A percentile compares a stretch with the other conserved stretches of the same genome.
Conservation (phyloP, 2,329 filamentous ascomycete genomes). For the Fusarium incarnatum region DNA sequence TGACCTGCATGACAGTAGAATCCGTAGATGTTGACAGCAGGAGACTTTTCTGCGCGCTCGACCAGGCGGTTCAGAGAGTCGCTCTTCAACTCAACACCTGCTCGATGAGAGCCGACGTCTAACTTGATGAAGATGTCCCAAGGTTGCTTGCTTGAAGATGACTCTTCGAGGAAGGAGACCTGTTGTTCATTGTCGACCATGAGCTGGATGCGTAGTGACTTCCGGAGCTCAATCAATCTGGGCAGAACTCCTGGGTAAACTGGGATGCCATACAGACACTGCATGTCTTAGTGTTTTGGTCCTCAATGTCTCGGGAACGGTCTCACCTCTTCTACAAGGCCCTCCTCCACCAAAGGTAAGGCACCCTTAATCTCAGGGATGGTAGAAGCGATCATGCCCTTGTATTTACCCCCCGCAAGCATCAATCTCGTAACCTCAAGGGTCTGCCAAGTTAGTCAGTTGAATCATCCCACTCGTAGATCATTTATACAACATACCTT, state of each 20-base stretch:
- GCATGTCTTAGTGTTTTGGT: background rate
- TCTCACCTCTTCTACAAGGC: slow-evolving; percentile 54
- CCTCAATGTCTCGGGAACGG: background rate
- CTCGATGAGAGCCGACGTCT: slow-evolving; percentile 52
- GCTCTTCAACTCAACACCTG: slow-evolving; percentile 48
- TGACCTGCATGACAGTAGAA: slow-evolving; percentile 56
- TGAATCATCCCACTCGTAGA: accelerated
- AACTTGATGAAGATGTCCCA: slow-evolving; percentile 55
- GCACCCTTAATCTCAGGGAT: slow-evolving; percentile 55
- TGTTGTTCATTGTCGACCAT: slow-evolving; percentile 55
- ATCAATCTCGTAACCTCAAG: slow-evolving; percentile 55
- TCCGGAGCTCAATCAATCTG: slow-evolving; percentile 45
- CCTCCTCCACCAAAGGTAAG: slow-evolving; percentile 54
- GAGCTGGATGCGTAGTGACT: slow-evolving; percentile 50
- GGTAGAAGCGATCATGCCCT: slow-evolving; percentile 55
- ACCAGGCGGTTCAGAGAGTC: slow-evolving; percentile 46
- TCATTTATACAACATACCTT: slow-evolving; percentile 48
- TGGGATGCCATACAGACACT: slow-evolving; percentile 56
- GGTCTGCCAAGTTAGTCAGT: slow-evolving; percentile 42
- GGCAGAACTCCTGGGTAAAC: slow-evolving; percentile 52
- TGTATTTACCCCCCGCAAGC: slow-evolving; percentile 53
- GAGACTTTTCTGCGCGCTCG: slow-evolving; percentile 44
- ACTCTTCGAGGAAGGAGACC: slow-evolving; percentile 47
- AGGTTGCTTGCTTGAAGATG: slow-evolving; percentile 20
- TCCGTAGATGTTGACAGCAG: slow-evolving; percentile 49